These are phyloP conservation scores for Periconia sp. DNA, from an alignment of 2,329 filamentous ascomycete species.

Conservation along the genomic window DNA sequence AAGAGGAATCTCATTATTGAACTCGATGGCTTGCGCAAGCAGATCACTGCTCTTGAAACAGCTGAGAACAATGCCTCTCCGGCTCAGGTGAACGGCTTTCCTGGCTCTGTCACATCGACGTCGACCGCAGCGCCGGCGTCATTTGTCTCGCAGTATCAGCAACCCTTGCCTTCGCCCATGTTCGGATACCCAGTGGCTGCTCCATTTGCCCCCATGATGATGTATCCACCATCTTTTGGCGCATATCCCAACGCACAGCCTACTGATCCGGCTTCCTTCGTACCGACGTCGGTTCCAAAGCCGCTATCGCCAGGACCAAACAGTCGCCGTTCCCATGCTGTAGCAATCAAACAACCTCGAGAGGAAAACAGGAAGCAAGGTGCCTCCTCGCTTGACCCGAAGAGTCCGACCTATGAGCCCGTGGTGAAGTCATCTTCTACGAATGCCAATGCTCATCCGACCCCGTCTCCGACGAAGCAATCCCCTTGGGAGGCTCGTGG, in stretches of 20 bases:
- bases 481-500: slow-evolving; percentile 29
- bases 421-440: slow-evolving; percentile 14
- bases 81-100: slow-evolving; percentile 10
- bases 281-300: slow-evolving; percentile 15
- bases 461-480: slow-evolving; percentile 36
- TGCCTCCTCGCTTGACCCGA: slow-evolving; percentile 38
- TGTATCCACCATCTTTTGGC: slow-evolving; percentile 31
- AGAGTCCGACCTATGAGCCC: slow-evolving; percentile 45
- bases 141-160: slow-evolving; percentile 29
- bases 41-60: slow-evolving; percentile 31
- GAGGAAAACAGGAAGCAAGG: slow-evolving; percentile 26
- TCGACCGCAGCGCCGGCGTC: slow-evolving; percentile 11
- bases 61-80: slow-evolving; percentile 13
- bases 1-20: slow-evolving; percentile 40
- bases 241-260: slow-evolving; percentile 18
- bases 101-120: slow-evolving; percentile 6
- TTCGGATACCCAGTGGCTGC: slow-evolving; percentile 24
- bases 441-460: slow-evolving; percentile 25
- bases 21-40: slow-evolving; percentile 38
- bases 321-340: slow-evolving; percentile 42
- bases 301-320: slow-evolving; percentile 32
- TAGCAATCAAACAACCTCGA: slow-evolving; percentile 44
- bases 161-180: slow-evolving; percentile 23
- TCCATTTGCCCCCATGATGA: slow-evolving; percentile 28
- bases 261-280: slow-evolving; percentile 24